phyloP scores from a whole-genome alignment of 345 rosid species.

The Passiflora organensis region DNA sequence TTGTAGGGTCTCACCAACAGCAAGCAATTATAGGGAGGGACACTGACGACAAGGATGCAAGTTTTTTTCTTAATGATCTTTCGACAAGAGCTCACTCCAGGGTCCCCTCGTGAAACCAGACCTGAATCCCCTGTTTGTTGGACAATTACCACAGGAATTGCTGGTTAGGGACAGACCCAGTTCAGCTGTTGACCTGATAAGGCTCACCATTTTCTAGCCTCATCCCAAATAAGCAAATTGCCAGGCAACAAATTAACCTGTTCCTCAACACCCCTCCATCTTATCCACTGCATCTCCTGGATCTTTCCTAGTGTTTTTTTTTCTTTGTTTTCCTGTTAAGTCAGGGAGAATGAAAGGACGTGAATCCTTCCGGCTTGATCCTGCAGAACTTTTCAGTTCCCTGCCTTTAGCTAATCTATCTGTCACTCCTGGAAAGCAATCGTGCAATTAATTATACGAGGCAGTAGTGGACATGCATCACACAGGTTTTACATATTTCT shows the following conservation, averaged over 20 bases:
- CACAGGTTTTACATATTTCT: not conserved
- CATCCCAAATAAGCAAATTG: not conserved
- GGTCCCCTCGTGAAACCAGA: not conserved
- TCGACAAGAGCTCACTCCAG: not conserved
- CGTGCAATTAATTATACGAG: not conserved
- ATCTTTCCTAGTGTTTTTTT: not conserved
- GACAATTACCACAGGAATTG: not conserved
- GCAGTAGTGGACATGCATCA: not conserved
- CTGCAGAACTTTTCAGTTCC: not conserved
- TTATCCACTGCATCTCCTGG: not conserved
- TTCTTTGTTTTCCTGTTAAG: not conserved
- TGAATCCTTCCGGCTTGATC: not conserved
- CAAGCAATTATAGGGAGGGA: conserved; percentile 2
- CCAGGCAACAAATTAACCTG: not conserved
- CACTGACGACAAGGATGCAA: too few species aligned
- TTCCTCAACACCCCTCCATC: not conserved
- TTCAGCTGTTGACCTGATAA: not conserved
- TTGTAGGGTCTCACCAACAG: conserved; percentile 3
- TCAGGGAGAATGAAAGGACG: not conserved
- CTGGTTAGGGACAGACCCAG: not conserved
- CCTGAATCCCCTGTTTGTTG: not conserved
- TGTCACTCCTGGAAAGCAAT: not conserved
- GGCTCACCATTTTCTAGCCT: not conserved
- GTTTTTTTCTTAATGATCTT: not conserved
- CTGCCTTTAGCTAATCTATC: not conserved